phyloP scores from a whole-genome alignment of 768 basidiomycete species.

The Pisolithus tinctorius region DNA sequence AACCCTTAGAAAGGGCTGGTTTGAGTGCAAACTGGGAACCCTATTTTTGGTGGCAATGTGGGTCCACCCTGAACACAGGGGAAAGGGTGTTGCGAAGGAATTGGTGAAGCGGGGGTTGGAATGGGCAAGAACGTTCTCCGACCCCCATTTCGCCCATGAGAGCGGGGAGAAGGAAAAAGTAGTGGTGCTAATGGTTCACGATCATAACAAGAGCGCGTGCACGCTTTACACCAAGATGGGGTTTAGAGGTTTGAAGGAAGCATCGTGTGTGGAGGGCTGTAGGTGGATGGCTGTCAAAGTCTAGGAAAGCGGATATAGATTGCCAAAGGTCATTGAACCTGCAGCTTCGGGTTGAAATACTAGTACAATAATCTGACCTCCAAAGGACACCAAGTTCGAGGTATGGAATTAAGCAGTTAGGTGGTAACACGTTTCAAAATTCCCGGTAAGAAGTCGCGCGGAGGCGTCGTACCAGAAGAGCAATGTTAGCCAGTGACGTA shows the following conservation, averaged over 20 bases:
- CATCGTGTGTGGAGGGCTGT: constrained; percentile 5
- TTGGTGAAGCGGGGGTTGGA: constrained; percentile 16
- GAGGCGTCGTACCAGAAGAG: no score
- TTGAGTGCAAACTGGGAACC: constrained; percentile 12
- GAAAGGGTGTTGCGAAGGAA: constrained; percentile 12
- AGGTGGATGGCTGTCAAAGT: constrained; percentile 24
- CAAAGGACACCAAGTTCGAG: no score
- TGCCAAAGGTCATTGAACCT: no score
- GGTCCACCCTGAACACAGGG: constrained; percentile 23
- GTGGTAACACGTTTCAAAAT: no score
- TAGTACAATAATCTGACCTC: no score
- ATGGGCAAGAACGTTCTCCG: constrained; percentile 18
- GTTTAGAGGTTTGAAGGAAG: constrained; percentile 12
- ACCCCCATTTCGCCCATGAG: constrained; percentile 4
- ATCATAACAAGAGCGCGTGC: constrained; percentile 10
- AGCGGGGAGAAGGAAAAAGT: constrained; percentile 10
- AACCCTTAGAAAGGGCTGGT: constrained; percentile 9
- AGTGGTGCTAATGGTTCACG: constrained; percentile 9
- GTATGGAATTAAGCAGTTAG: no score
- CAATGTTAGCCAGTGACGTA: no score
- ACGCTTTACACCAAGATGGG: constrained; percentile 16
- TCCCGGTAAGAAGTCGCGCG: no score
- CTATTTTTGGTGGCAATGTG: constrained; percentile 21
- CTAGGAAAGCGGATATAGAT: constrained; percentile 16
- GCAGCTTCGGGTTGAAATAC: no score